Evolutionary conservation across 768 basidiomycete genomes (phyloP), one percentile per base, ranked within the genome.

Genomic region (Lentinula guzmanii): DNA sequence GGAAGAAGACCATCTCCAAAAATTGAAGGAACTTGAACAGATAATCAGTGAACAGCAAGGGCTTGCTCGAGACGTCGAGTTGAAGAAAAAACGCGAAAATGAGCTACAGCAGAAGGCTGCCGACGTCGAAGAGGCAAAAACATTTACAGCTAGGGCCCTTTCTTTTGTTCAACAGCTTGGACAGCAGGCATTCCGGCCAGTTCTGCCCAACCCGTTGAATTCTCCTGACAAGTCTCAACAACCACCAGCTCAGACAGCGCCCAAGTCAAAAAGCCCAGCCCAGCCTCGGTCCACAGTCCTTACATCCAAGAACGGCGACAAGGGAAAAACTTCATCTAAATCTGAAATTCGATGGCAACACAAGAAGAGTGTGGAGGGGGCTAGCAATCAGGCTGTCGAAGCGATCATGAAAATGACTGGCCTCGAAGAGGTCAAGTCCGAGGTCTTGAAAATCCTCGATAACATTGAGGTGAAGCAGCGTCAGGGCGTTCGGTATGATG

Each of bases 331-430:
- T 34, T 13, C 51, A 33, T 82, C 81, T 0, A 64, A 70, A 11
- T 74, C 82, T 1, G 69, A 79, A 68, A 62, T 69, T 0, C 79
- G 81, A 56, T 90, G 89, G 88, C 70, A 80, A 60, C 71, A 80
- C 9, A 82, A 83, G 68, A 90, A 90, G 69, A 69, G 69, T 3
- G 59, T 82, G 0, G 79, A 84, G 21, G 86, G 86, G 3, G 81
- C 71, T 1, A 70, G 66, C 24, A 86, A 85, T 61, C 67, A 69
- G 5, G 73, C 80, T n/a, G 81, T 90, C 24, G 88, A 90, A 64
- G 73, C 76, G 2, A 79, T 88, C 64, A 90, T 90, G 87, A 79
- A 70, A 3, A 82, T 90, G 84, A 85, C 79, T 1, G 88, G 88
- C 2, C 76, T 90, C 4, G 87, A 89, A 66, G 73, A 78, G 1